Base-by-base conservation (phyloP, 2,329 filamentous ascomycete genomes). In the Pseudogymnoascus sp. region DNA sequence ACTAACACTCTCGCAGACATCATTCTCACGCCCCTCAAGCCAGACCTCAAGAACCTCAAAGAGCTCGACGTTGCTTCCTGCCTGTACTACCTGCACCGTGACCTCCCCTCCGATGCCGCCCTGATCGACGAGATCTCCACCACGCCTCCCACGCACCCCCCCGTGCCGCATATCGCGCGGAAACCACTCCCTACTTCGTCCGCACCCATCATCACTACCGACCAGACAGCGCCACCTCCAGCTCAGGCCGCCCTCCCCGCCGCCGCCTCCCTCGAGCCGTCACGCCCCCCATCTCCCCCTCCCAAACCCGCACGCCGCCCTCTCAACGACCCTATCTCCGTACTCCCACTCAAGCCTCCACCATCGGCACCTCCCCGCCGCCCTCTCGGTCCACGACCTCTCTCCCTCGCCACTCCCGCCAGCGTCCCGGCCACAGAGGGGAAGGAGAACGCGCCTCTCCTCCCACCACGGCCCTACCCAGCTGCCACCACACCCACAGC, bases 1-100 rank as follows among this genome's bases (percentile, higher is more conserved):
- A 68, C 65, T 63, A 62, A 66, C 24, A 31, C 19, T n/a, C n/a
- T 40, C 61, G 5, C 70, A 95, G 93, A 97, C 81, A 84, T 97
- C 63, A 96, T 97, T 69, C 85, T 99, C 53, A 96, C 93, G 1
- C 90, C 95, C 0, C 83, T 95, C 66, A 96, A 96, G 73, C 95
- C 95, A 1, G 87, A 90, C 61, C 82, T 89, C 43, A 96, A 95
- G 74, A 93, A 91, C 65, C 91, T 99, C 66, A 96, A 91, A 0
- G 87, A 85, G 50, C 88, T 93, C 73, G 93, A 97, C 72, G 88
- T 99, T 59, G 85, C 89, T 63, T 91, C 87, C 70, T 96, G 89
- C 12, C 82, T 99, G 4, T 99, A 98, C 77, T 98, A 95, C 73
- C 79, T 97, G 61, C 93, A 98, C 75, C 83, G 96, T 40, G 84